Conservation (phyloP, 306 rosid genomes). For the Calophaca sinica region DNA sequence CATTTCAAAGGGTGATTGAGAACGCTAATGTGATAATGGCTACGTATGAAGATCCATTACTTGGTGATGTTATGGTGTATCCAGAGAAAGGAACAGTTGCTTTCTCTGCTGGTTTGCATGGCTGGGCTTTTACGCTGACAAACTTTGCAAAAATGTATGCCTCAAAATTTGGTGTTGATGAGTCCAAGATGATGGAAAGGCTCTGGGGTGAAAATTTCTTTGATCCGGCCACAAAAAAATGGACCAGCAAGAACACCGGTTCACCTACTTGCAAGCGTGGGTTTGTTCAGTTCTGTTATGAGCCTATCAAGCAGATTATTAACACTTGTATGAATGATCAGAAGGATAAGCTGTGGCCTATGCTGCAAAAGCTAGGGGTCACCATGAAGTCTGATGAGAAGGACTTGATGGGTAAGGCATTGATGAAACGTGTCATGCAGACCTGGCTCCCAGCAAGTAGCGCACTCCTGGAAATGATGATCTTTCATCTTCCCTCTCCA, state of each 20-base stretch:
- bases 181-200: constrained; percentile 69
- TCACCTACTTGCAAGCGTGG: constrained; percentile 64
- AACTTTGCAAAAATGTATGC: constrained; percentile 95
- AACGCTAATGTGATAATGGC: constrained; percentile 97
- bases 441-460: constrained; percentile 88
- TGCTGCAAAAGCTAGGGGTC: constrained; percentile 75
- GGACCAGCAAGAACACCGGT: constrained; percentile 64
- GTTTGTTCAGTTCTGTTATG: constrained; percentile 90
- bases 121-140: constrained; percentile 91
- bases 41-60: constrained; percentile 88
- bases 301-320: constrained; percentile 88
- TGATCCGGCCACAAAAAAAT: constrained; percentile 67
- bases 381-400: constrained; percentile 81
- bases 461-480: constrained; percentile 91
- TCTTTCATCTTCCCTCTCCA: constrained; percentile 88
- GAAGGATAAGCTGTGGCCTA: constrained; percentile 96
- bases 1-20: constrained; percentile 83
- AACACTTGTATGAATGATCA: constrained; percentile 85
- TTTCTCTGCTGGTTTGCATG: constrained; percentile 92
- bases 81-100: constrained; percentile 96
- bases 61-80: constrained; percentile 84
- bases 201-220: constrained; percentile 74
- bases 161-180: constrained; percentile 86
- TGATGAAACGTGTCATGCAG: constrained; percentile 96
- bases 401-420: constrained; percentile 76